A percentile compares a stretch with the other conserved stretches of the same genome.
Evolutionary conservation across 2,329 filamentous ascomycete genomes (phyloP).

Genomic region (Lachnellula subtilissima): DNA sequence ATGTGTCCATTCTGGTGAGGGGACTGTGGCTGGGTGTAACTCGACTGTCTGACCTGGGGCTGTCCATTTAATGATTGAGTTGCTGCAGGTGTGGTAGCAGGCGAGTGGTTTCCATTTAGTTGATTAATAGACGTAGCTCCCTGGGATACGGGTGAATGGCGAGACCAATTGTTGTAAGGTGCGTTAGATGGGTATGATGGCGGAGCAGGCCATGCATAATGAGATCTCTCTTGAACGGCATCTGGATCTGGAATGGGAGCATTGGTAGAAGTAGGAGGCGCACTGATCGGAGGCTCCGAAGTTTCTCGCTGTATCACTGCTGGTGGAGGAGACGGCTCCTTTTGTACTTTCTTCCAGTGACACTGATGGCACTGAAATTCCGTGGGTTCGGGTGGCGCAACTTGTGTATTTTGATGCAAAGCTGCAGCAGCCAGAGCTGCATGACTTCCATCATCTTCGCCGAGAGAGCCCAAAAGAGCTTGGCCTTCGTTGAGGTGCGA

Average conservation of each 20-base stretch:
- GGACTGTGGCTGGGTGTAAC: constrained; percentile 32
- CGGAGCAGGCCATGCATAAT: constrained; percentile 30
- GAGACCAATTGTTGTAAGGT: constrained; percentile 47
- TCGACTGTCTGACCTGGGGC: constrained; percentile 20
- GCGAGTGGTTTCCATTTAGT: constrained; percentile 41
- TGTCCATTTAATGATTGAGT: constrained; percentile 18
- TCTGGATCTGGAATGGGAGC: constrained; percentile 29
- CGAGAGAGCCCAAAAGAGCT: neutral
- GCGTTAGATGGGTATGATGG: constrained; percentile 36
- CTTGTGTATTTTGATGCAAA: constrained; percentile 25
- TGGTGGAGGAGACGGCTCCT: constrained; percentile 21
- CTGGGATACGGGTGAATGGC: constrained; percentile 45
- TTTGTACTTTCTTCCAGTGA: constrained; percentile 44
- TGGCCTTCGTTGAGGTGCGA: constrained; percentile 12
- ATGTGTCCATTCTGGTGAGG: constrained; percentile 42
- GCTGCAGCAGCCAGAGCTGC: constrained; percentile 32
- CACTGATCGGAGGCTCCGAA: constrained; percentile 18
- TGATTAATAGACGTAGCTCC: constrained; percentile 40
- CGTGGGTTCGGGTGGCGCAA: constrained; percentile 28
- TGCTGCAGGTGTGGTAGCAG: constrained; percentile 27
- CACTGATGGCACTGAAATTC: constrained; percentile 75
- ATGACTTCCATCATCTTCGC: constrained; percentile 19
- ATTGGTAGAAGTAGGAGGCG: constrained; percentile 26
- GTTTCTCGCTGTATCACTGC: constrained; percentile 14
- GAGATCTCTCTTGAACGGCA: constrained; percentile 18